phyloP scores from a whole-genome alignment of 2,329 filamentous ascomycete species.

The Fusarium sarcochroum region DNA sequence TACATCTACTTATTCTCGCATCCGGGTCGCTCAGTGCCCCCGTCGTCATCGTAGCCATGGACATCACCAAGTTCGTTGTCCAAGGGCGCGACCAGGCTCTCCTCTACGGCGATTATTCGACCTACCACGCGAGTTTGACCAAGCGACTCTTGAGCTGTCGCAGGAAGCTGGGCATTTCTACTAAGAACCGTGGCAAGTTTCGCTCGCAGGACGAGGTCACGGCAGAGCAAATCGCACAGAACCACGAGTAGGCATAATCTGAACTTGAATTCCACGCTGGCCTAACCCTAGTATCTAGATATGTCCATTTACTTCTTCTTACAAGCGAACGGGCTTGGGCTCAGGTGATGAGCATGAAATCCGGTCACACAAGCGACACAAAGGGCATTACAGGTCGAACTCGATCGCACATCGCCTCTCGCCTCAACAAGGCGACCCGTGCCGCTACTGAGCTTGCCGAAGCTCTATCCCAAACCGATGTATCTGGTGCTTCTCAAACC shows the following conservation, averaged over 20 bases:
- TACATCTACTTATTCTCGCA: constrained; percentile 1
- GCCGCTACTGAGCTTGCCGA: constrained; percentile 77
- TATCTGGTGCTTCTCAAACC: constrained; percentile 75
- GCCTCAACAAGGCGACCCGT: constrained; percentile 83
- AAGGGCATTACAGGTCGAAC: constrained; percentile 84
- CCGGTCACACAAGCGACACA: constrained; percentile 82
- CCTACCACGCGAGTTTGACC: constrained; percentile 84
- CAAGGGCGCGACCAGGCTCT: constrained; percentile 86
- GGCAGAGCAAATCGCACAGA: constrained; percentile 79
- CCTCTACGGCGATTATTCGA: constrained; percentile 88
- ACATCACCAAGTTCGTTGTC: constrained; percentile 88
- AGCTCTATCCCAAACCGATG: constrained; percentile 72
- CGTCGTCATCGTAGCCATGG: constrained; percentile 69
- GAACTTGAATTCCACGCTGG: constrained; percentile 3
- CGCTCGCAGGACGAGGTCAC: constrained; percentile 78
- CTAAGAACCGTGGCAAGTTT: constrained; percentile 90
- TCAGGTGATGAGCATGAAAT: constrained; percentile 95
- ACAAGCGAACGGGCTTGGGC: constrained; percentile 94
- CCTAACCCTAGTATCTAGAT: constrained; percentile 63
- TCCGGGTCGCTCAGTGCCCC: neutral
- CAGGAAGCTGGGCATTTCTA: constrained; percentile 87
- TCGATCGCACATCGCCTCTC: constrained; percentile 89
- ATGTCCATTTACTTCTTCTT: constrained; percentile 83
- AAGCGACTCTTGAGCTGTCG: constrained; percentile 86
- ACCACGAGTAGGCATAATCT: constrained; percentile 75